phyloP scores from a whole-genome alignment of 2,329 filamentous ascomycete species.

The Colletotrichum scovillei region DNA sequence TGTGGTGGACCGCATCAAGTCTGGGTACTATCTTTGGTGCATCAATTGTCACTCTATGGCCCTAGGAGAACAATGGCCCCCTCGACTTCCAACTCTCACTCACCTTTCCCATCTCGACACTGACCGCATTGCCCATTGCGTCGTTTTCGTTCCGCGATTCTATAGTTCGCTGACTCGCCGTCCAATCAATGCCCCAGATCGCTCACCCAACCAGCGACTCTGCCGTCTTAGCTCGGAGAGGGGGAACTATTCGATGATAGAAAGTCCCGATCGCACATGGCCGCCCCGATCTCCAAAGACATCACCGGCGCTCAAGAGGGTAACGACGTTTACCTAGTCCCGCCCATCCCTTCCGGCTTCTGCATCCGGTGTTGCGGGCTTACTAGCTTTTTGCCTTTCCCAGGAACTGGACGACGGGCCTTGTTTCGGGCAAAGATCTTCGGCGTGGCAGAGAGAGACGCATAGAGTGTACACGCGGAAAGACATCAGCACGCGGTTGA shows the following conservation, averaged over 20 bases:
- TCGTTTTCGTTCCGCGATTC: not conserved
- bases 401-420: not conserved
- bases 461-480: not conserved
- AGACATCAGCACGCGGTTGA: conserved; percentile 17
- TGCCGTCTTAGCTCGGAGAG: conserved; percentile 8
- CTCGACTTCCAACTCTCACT: not conserved
- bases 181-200: not conserved
- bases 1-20: not conserved
- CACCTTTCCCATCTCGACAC: conserved; percentile 13
- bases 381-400: not conserved
- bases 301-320: not conserved
- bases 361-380: not conserved
- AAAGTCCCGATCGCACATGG: conserved; percentile 14
- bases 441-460: not conserved
- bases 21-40: not conserved
- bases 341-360: conserved; percentile 6
- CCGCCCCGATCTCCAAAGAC: conserved; percentile 16
- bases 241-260: not conserved
- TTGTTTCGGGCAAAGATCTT: conserved; percentile 24
- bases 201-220: not conserved
- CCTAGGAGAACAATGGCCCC: conserved; percentile 3
- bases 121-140: not conserved
- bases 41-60: not conserved
- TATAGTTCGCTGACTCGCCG: not conserved
- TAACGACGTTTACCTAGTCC: not conserved